These are phyloP conservation scores for Micractinium conductrix DNA, from an alignment of 139 green algal genomes.

Conservation along the genomic window DNA sequence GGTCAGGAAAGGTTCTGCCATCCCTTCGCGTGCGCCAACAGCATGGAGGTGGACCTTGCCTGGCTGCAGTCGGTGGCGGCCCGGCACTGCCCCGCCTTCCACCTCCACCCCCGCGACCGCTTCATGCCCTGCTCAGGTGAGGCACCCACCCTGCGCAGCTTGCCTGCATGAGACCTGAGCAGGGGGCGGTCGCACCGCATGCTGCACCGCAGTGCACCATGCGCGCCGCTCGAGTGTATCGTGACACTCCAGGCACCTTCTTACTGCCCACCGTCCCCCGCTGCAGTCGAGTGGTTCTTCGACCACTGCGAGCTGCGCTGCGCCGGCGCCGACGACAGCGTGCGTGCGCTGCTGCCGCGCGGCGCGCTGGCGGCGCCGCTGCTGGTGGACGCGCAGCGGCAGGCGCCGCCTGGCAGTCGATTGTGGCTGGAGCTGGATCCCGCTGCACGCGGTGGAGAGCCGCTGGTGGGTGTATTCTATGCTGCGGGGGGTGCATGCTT, in stretches of 20 bases:
- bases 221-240: no score
- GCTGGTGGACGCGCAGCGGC: slow-evolving; percentile 26
- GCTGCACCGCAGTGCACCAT: no score
- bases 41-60: slow-evolving; percentile 21
- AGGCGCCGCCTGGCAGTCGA: not conserved
- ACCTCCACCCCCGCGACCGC: slow-evolving; percentile 45
- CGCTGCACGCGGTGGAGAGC: slow-evolving; percentile 16
- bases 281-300: slow-evolving; percentile 54
- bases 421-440: slow-evolving; percentile 41
- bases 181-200: no score
- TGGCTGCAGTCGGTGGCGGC: slow-evolving; percentile 16
- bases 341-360: slow-evolving; percentile 25
- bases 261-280: no score
- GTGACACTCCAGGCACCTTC: no score
- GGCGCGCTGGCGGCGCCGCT: not conserved
- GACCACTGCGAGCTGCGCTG: slow-evolving; percentile 32
- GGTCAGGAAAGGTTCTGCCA: no score
- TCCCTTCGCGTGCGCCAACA: not conserved
- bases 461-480: not conserved
- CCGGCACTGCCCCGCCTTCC: slow-evolving; percentile 27
- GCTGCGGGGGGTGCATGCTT: not conserved
- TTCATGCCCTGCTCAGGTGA: slow-evolving; percentile 50
- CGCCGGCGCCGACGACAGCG: not conserved
- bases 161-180: no score
- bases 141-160: no score